Base-by-base conservation (phyloP, 306 rosid genomes). In the Amphicarpaea edgeworthii region DNA sequence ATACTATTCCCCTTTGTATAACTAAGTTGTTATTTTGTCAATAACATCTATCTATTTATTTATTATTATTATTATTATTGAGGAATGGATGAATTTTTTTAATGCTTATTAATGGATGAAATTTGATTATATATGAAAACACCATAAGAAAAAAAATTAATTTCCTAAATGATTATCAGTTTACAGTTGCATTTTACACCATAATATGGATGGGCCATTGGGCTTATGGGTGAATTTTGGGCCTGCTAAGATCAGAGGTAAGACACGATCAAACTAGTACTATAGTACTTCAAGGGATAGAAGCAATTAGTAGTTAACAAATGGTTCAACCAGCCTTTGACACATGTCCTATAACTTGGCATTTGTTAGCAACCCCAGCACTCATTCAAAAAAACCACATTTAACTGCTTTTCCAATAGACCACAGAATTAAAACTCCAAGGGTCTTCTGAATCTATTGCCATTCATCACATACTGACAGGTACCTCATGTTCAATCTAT, bases 341-440 rank as follows among this genome's bases (percentile, higher is more conserved):
- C 85, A 77, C 77, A 21, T 20, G 75, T 78, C 63, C 9, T 8
- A 41, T 28, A 41, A 5, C 90, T 3, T 88, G 93, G 85, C 91
- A 72, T 41, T 41, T 15, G 19, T 64, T 42, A 75, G 67, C 68
- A 59, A 21, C 42, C 10, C 28, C 75, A 50, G 20, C 72, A 40
- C 23, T 61, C 81, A 53, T 55, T 75, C 37, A 23, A 67, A 43
- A 63, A 78, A 81, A 54, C 80, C 66, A 75, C 14, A 71, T 45
- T 38, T 32, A 66, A 78, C 77, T 70, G 65, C 77, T 57, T 78
- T 32, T 28, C 8, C 16, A 60, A 28, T 70, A 68, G 54, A 58
- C 51, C 70, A 47, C 50, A 80, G 32, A 66, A 50, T 60, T 54
- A 69, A 3, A 59, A 45, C 73, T 69, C 9, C 11, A 1, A 7